Conservation (phyloP, 2,329 filamentous ascomycete genomes). For the Paradendryphiella salina region DNA sequence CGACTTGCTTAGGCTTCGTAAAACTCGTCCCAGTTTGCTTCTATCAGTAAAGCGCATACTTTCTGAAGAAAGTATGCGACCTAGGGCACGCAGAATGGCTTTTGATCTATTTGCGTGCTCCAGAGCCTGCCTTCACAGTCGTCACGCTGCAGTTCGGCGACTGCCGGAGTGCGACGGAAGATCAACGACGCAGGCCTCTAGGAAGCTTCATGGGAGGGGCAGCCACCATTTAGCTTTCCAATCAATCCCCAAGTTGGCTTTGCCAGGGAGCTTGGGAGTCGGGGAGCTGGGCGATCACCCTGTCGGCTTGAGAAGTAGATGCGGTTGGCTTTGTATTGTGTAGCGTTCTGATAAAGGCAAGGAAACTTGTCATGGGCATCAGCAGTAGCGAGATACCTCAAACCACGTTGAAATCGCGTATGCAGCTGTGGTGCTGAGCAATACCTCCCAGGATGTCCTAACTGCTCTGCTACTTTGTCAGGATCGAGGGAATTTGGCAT, state of each 20-base stretch:
- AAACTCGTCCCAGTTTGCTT: background rate
- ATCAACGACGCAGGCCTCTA: conserved; percentile 4
- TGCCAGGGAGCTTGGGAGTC: background rate
- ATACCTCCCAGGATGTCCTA: background rate
- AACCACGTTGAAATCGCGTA: background rate
- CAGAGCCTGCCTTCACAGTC: conserved; percentile 1
- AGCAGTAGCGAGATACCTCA: background rate
- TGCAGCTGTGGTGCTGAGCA: conserved; percentile 5
- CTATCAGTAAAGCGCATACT: background rate
- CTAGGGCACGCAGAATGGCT: no score
- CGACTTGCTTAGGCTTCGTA: conserved; percentile 8
- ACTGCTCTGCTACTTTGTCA: conserved; percentile 15
- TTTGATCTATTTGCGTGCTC: background rate
- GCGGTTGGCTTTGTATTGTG: background rate
- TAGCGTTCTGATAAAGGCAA: background rate
- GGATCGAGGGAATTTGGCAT: background rate
- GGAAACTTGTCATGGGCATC: background rate
- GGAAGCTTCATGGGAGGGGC: background rate
- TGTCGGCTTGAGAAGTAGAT: background rate
- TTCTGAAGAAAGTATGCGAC: background rate
- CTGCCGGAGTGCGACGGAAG: background rate
- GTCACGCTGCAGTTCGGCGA: conserved; percentile 6
- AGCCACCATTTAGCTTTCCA: background rate
- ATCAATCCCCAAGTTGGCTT: background rate
- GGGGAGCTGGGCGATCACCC: background rate